Conservation (phyloP, 2,329 filamentous ascomycete species). For the Ophiostoma triangulosporum region DNA sequence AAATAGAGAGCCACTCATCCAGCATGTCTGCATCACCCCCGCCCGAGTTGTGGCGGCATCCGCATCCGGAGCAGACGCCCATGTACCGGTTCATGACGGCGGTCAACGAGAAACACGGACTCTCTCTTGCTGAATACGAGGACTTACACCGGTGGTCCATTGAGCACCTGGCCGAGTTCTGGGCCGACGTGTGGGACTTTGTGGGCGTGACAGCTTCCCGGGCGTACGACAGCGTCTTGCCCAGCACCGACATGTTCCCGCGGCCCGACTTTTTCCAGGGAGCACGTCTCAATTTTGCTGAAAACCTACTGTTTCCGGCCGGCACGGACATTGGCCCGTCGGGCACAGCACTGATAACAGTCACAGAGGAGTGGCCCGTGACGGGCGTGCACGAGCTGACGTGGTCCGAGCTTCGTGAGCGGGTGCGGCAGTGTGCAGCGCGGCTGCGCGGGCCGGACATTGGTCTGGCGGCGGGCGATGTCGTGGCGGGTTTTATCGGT, state of each 20-base stretch:
- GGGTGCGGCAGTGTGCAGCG: slow-evolving; percentile 59
- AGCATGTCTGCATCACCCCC: background rate
- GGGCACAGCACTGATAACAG: slow-evolving; percentile 60
- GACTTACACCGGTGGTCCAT: slow-evolving; percentile 81
- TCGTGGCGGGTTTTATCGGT: slow-evolving; percentile 65
- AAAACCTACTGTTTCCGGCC: slow-evolving; percentile 76
- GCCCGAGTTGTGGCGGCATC: slow-evolving; percentile 53
- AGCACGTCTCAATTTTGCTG: slow-evolving; percentile 76
- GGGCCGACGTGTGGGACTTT: slow-evolving; percentile 75
- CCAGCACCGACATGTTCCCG: slow-evolving; percentile 63
- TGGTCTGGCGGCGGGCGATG: slow-evolving; percentile 43
- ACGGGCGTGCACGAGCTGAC: slow-evolving; percentile 32
- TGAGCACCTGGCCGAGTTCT: slow-evolving; percentile 61
- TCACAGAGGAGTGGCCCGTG: slow-evolving; percentile 56
- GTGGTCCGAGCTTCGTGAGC: slow-evolving; percentile 69
- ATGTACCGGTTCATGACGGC: slow-evolving; percentile 60
- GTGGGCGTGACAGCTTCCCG: slow-evolving; percentile 59
- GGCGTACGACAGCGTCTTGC: slow-evolving; percentile 53
- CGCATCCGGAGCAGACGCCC: slow-evolving; percentile 49
- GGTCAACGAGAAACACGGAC: slow-evolving; percentile 52
- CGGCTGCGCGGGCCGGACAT: slow-evolving; percentile 45
- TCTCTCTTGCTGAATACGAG: slow-evolving; percentile 52
- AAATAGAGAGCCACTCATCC: too few relatives aligned
- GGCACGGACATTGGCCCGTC: slow-evolving; percentile 41
- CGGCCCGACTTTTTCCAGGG: slow-evolving; percentile 75